Base-by-base conservation (phyloP, 2,329 filamentous ascomycete species). In the Endoconidiophora polonica region DNA sequence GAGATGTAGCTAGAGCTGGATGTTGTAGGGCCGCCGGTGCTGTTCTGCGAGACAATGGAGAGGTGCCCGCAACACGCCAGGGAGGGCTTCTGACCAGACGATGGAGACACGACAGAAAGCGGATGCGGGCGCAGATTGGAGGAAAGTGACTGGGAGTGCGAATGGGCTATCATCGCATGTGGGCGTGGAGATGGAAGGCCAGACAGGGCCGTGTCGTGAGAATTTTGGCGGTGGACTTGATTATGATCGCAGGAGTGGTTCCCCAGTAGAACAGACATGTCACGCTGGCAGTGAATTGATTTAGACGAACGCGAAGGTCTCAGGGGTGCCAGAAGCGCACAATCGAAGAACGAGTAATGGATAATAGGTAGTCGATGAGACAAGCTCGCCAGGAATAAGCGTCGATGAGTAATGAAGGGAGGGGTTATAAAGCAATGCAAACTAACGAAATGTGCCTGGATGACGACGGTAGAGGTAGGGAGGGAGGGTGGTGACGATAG, bases 81-180 rank as follows among this genome's bases (percentile, higher is more conserved):
- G 20, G 44, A 46, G 9, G 20, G 18, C 20, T 37, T 46, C 22
- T 33, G 44, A 37, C 20, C 38, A 14, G 33, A 46, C 18, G 26
- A 22, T 41, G n/a, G 20, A 5, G 44, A 37, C 20, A 39, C 36
- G 36, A 18, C 12, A 10, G 29, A 23, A 23, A 9, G 24, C 36
- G 44, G 36, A 33, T n/a, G 45, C 41, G 46, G 9, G 20, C 9
- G 45, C 41, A 37, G 9, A 12, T 41, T 23, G 23, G 40, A 33
- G 18, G n/a, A 37, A 39, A 44, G 49, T 9, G 43, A 16, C 20
- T 51, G 43, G 6, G 49, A 1, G n/a, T 43, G 49, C 22, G 38
- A 16, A 16, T 50, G 49, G 26, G 43, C 37, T 23, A 51, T 46
- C 49, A 51, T 51, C 42, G 48, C 48, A 50, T 46, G 48, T 37